Percentiles rank a stretch among this genome's conserved stretches.
Evolutionary conservation across 768 basidiomycete species (phyloP).

Genomic region (Steccherinum ochraceum): DNA sequence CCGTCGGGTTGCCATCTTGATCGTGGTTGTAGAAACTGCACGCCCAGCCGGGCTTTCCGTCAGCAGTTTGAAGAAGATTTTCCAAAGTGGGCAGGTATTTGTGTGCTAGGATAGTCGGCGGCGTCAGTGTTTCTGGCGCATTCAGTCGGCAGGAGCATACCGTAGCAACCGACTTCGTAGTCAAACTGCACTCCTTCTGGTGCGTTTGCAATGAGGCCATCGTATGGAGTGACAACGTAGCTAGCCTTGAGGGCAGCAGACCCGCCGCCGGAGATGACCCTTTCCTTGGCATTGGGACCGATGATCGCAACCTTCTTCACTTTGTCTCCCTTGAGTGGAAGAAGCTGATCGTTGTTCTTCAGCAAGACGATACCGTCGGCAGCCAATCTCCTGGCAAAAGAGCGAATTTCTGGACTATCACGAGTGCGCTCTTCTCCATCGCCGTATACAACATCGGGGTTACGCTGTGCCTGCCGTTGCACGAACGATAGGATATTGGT

Average conservation of each 20-base stretch:
- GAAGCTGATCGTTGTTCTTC: conserved; percentile 49
- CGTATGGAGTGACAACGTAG: conserved; percentile 59
- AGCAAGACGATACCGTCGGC: conserved; percentile 60
- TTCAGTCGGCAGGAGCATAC: conserved; percentile 27
- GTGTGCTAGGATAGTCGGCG: conserved; percentile 35
- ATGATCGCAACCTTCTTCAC: conserved; percentile 54
- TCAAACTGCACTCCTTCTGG: conserved; percentile 43
- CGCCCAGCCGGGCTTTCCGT: conserved; percentile 54
- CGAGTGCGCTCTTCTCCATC: conserved; percentile 53
- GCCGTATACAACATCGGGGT: conserved; percentile 56
- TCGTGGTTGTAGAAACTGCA: conserved; percentile 60
- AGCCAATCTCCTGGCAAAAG: conserved; percentile 51
- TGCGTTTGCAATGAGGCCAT: conserved; percentile 47
- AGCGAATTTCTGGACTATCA: conserved; percentile 44
- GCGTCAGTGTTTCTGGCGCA: neutral
- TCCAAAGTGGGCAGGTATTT: conserved; percentile 70
- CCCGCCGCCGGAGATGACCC: conserved; percentile 70
- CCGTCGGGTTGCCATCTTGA: conserved; percentile 35
- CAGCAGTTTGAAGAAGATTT: conserved; percentile 42
- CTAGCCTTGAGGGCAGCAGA: conserved; percentile 62
- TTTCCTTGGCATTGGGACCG: conserved; percentile 61
- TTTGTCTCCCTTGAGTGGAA: conserved; percentile 40
- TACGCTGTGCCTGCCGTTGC: conserved; percentile 47
- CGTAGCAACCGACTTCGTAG: conserved; percentile 61
- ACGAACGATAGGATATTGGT: conserved; percentile 47